These are phyloP conservation scores for Globisporangium yorkense DNA, from an alignment of 352 stramenopile genomes.

Conservation along the genomic window DNA sequence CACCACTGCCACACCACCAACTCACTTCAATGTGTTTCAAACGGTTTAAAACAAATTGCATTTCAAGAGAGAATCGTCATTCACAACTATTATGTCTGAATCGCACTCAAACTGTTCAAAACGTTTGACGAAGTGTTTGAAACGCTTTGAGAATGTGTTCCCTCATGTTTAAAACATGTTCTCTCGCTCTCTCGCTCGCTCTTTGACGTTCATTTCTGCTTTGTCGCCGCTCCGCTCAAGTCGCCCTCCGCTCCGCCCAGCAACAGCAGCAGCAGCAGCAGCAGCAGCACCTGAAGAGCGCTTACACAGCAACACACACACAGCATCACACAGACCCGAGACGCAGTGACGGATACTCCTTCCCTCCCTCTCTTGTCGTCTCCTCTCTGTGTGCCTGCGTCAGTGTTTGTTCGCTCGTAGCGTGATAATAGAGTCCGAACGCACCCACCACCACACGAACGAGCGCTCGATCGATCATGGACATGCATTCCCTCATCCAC, in stretches of 20 bases:
- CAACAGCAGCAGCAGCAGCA: background rate
- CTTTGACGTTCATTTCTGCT: background rate
- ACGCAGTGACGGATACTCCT: background rate
- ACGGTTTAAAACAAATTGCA: no score
- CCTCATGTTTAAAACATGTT: background rate
- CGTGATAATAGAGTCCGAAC: constrained; percentile 4
- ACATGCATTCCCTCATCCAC: constrained; percentile 76
- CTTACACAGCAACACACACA: background rate
- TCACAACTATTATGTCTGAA: no score
- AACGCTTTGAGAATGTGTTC: no score
- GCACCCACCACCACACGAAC: background rate
- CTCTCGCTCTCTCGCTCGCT: background rate
- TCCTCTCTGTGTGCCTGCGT: background rate
- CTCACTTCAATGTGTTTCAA: no score
- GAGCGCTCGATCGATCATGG: constrained; percentile 28
- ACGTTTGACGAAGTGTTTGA: no score
- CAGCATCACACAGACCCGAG: background rate
- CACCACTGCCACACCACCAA: background rate
- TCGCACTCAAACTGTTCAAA: no score
- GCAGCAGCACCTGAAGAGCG: no score
- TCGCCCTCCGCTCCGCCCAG: background rate
- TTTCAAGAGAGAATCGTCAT: no score
- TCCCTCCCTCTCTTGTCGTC: background rate
- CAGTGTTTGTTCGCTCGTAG: background rate
- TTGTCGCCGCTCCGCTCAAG: background rate